These are phyloP conservation scores for Lasiosphaeria ovina DNA, from an alignment of 495 filamentous ascomycete genomes.

Conservation along the genomic window DNA sequence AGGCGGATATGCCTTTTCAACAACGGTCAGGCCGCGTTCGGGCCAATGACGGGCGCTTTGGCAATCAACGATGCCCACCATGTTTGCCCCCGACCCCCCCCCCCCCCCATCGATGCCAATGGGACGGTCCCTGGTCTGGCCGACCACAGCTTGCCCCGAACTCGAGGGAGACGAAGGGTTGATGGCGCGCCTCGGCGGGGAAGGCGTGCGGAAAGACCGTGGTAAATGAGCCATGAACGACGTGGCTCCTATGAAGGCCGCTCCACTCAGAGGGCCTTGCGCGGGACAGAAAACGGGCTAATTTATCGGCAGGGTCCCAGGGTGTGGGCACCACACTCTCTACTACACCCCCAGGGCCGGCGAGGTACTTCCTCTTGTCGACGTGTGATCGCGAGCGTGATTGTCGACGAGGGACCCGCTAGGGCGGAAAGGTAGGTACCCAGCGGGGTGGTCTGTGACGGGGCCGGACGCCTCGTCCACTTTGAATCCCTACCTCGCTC, in stretches of 20 bases:
- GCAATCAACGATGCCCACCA: constrained; percentile 7
- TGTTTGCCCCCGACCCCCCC: too few relatives aligned
- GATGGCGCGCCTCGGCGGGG: constrained; percentile 27
- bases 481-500: neutral
- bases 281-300: constrained; percentile 33
- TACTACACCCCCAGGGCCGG: constrained; percentile 12
- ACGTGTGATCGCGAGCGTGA: constrained; percentile 30
- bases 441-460: constrained; percentile 5
- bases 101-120: constrained; percentile 17
- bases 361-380: constrained; percentile 15
- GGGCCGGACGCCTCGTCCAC: neutral
- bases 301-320: constrained; percentile 33
- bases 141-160: constrained; percentile 15
- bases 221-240: constrained; percentile 36
- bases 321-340: constrained; percentile 8
- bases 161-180: constrained; percentile 15
- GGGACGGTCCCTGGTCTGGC: constrained; percentile 21
- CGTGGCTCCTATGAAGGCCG: constrained; percentile 40
- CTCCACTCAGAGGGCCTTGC: constrained; percentile 20
- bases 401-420: constrained; percentile 10
- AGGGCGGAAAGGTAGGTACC: constrained; percentile 4
- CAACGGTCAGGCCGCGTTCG: constrained; percentile 14
- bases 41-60: constrained; percentile 20
- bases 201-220: constrained; percentile 23
- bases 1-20: neutral